phyloP scores from a whole-genome alignment of 202 grass and related monocot species.

The Saccharum hybrid region DNA sequence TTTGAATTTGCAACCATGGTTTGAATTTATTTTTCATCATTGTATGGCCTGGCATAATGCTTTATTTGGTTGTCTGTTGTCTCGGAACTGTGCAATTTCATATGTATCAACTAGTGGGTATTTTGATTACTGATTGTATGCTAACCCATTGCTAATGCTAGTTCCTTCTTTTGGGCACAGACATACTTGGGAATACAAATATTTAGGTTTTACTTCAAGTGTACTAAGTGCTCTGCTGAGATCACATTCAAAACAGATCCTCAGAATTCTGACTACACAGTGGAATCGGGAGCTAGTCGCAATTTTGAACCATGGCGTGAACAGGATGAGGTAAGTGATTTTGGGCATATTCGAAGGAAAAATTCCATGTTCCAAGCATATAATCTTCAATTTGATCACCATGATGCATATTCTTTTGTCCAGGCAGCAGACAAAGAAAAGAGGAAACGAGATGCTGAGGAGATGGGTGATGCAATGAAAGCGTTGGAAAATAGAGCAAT shows the following conservation, averaged over 20 bases:
- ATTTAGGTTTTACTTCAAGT: conserved; percentile 86
- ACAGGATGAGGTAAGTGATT: conserved; percentile 62
- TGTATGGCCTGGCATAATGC: neutral
- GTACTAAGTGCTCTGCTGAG: conserved; percentile 76
- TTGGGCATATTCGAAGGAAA: conserved; percentile 2
- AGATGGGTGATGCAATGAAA: conserved; percentile 98
- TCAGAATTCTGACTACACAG: conserved; percentile 81
- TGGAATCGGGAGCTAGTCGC: conserved; percentile 74
- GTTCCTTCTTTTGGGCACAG: conserved; percentile 56
- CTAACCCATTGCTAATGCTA: conserved; percentile 16
- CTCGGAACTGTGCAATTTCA: conserved; percentile 11
- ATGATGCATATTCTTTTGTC: conserved; percentile 9
- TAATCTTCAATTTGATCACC: conserved; percentile 38
- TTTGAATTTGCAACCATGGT: conserved; percentile 18
- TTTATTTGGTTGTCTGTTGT: neutral
- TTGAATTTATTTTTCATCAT: neutral
- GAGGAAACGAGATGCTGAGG: conserved; percentile 82
- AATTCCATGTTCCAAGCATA: conserved; percentile 2
- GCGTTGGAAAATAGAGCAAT: conserved; percentile 82
- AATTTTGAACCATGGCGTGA: conserved; percentile 87
- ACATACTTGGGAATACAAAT: conserved; percentile 79
- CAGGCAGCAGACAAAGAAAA: conserved; percentile 75
- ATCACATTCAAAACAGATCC: conserved; percentile 88
- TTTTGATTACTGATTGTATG: conserved; percentile 14
- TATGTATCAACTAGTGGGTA: neutral